Conservation (phyloP, 495 filamentous ascomycete species). For the Cryomyces antarcticus region DNA sequence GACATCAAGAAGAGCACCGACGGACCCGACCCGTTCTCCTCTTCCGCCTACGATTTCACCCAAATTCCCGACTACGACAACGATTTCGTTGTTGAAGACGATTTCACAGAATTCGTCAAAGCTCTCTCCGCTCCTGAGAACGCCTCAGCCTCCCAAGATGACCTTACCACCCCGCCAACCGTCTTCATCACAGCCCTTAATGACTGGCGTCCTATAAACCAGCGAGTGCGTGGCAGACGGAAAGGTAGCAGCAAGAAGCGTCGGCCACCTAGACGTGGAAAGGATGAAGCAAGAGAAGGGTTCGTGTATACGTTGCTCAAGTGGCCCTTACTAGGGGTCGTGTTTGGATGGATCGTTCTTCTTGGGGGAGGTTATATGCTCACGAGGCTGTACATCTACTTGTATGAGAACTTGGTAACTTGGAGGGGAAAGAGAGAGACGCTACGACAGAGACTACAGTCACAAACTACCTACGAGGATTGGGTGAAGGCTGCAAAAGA, state of each 20-base stretch:
- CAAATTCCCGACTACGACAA: slow-evolving; percentile 22
- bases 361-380: slow-evolving; percentile 48
- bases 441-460: slow-evolving; percentile 47
- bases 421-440: slow-evolving; percentile 56
- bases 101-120: slow-evolving; percentile 19
- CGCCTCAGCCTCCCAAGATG: slow-evolving; percentile 17
- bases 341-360: slow-evolving; percentile 59
- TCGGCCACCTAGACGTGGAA: slow-evolving; percentile 22
- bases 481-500: slow-evolving; percentile 62
- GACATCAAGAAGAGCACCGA: slow-evolving; percentile 16
- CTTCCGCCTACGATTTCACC: slow-evolving; percentile 16
- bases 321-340: slow-evolving; percentile 69
- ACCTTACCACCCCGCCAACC: slow-evolving; percentile 12
- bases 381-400: slow-evolving; percentile 71
- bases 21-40: slow-evolving; percentile 10
- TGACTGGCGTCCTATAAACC: slow-evolving; percentile 25
- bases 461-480: slow-evolving; percentile 51
- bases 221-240: slow-evolving; percentile 15
- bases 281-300: slow-evolving; percentile 86
- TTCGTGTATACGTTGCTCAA: slow-evolving; percentile 74
- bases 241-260: slow-evolving; percentile 6
- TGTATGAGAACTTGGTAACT: slow-evolving; percentile 62
- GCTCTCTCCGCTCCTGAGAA: slow-evolving; percentile 22
- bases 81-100: slow-evolving; percentile 19
- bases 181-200: slow-evolving; percentile 26